These are phyloP conservation scores for Corynascus novoguineensis DNA, from an alignment of 495 filamentous ascomycete genomes.

Conservation along the genomic window DNA sequence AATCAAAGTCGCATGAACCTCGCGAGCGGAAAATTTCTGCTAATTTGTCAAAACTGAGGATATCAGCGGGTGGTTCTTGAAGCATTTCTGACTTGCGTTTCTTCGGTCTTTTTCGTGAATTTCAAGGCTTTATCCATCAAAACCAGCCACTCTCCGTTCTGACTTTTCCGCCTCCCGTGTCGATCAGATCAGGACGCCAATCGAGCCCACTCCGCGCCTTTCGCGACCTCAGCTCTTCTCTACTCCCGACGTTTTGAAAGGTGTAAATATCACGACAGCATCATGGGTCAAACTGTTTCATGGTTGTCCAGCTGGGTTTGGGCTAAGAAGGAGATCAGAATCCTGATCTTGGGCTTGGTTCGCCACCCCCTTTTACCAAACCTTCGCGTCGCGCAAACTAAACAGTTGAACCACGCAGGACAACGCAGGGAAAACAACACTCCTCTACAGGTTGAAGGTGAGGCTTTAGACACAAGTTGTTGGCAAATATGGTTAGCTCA, in stretches of 20 bases:
- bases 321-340: slow-evolving; percentile 95
- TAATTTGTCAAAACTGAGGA: background rate
- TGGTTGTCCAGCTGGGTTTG: slow-evolving; percentile 70
- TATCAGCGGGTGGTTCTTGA: background rate
- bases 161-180: background rate
- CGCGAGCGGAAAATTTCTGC: background rate
- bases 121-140: background rate
- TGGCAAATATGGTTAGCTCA: background rate
- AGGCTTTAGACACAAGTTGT: slow-evolving; percentile 10
- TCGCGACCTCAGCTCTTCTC: background rate
- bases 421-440: slow-evolving; percentile 96
- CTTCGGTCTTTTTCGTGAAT: background rate
- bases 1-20: slow-evolving; percentile 11
- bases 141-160: background rate
- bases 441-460: slow-evolving; percentile 94
- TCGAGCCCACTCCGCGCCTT: background rate
- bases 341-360: slow-evolving; percentile 93
- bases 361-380: slow-evolving; percentile 21
- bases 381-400: slow-evolving; percentile 13
- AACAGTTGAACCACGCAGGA: slow-evolving; percentile 54
- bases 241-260: slow-evolving; percentile 1
- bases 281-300: slow-evolving; percentile 79
- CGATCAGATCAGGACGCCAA: background rate
- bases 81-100: background rate
- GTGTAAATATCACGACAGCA: slow-evolving; percentile 20